Percentiles rank a stretch among this genome's conserved stretches.
Evolutionary conservation across 2,329 filamentous ascomycete genomes (phyloP).

Genomic region (Pseudocercospora crystallina): DNA sequence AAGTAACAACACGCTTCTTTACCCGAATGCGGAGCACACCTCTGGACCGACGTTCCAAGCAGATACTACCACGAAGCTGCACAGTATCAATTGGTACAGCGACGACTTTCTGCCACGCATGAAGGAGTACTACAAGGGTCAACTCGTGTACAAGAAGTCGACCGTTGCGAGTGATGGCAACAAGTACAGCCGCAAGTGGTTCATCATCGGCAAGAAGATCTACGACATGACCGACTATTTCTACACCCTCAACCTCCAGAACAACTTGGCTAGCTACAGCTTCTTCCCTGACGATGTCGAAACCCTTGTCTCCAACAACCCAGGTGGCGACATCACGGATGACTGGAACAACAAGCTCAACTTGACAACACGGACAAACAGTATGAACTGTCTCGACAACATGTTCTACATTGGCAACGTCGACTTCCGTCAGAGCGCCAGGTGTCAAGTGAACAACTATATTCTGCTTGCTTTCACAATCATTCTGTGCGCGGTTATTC

Average conservation of each 20-base stretch:
- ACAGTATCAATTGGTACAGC: slow-evolving; percentile 73
- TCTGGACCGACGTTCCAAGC: slow-evolving; percentile 63
- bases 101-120: slow-evolving; percentile 74
- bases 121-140: slow-evolving; percentile 81
- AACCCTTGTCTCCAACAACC: slow-evolving; percentile 68
- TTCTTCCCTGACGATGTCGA: slow-evolving; percentile 72
- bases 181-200: slow-evolving; percentile 71
- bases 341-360: slow-evolving; percentile 60
- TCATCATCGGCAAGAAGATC: slow-evolving; percentile 70
- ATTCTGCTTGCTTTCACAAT: slow-evolving; percentile 85
- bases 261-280: slow-evolving; percentile 58
- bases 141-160: slow-evolving; percentile 69
- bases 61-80: slow-evolving; percentile 57
- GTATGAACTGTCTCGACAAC: slow-evolving; percentile 77
- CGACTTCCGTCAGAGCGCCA: slow-evolving; percentile 76
- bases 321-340: slow-evolving; percentile 74
- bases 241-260: slow-evolving; percentile 63
- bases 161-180: slow-evolving; percentile 65
- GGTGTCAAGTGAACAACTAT: slow-evolving; percentile 87
- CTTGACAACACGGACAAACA: slow-evolving; percentile 60
- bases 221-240: slow-evolving; percentile 95
- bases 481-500: slow-evolving; percentile 75
- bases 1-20: slow-evolving; percentile 62
- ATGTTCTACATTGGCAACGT: slow-evolving; percentile 78
- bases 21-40: slow-evolving; percentile 58